Evolutionary conservation across 495 filamentous ascomycete genomes (phyloP).

Genomic region (Xylaria intraflava): DNA sequence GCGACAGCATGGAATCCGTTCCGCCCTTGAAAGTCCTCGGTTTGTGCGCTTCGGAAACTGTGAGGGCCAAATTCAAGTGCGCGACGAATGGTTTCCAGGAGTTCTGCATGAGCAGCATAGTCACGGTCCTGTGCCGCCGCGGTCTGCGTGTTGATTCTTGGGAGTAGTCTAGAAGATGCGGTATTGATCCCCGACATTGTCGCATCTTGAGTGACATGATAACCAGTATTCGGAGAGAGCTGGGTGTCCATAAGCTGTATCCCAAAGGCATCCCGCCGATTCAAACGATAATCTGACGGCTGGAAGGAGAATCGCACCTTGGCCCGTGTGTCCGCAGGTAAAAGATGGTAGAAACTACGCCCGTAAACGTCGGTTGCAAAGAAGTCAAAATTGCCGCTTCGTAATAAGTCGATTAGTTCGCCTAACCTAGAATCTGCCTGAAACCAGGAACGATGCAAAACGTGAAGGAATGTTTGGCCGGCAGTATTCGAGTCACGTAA

Average conservation of each 20-base stretch:
- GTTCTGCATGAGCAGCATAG: conserved; percentile 22
- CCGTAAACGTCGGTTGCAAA: conserved; percentile 39
- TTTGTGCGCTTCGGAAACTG: conserved; percentile 19
- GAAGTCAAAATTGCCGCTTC: conserved; percentile 24
- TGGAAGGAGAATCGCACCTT: conserved; percentile 13
- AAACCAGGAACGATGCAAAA: conserved; percentile 36
- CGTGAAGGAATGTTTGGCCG: conserved; percentile 44
- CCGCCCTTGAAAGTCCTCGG: conserved; percentile 37
- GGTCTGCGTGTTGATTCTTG: conserved; percentile 3
- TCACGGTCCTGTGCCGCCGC: conserved; percentile 2
- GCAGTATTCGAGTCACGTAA: conserved; percentile 31
- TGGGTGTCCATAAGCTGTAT: conserved; percentile 13
- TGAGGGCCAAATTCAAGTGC: conserved; percentile 17
- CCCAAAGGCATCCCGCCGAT: conserved; percentile 35
- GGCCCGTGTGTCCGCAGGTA: conserved; percentile 13
- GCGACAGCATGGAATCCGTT: conserved; percentile 47
- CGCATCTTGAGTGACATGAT: not conserved
- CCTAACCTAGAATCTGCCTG: conserved; percentile 17
- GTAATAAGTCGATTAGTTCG: conserved; percentile 24
- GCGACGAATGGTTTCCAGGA: conserved; percentile 29
- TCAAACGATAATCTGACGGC: conserved; percentile 14
- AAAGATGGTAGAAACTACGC: conserved; percentile 38
- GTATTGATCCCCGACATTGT: not conserved
- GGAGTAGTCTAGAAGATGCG: not conserved
- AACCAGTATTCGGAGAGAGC: not conserved